These are phyloP conservation scores for Micromonas pusilla DNA, from an alignment of 139 green algal species.

Conservation along the genomic window DNA sequence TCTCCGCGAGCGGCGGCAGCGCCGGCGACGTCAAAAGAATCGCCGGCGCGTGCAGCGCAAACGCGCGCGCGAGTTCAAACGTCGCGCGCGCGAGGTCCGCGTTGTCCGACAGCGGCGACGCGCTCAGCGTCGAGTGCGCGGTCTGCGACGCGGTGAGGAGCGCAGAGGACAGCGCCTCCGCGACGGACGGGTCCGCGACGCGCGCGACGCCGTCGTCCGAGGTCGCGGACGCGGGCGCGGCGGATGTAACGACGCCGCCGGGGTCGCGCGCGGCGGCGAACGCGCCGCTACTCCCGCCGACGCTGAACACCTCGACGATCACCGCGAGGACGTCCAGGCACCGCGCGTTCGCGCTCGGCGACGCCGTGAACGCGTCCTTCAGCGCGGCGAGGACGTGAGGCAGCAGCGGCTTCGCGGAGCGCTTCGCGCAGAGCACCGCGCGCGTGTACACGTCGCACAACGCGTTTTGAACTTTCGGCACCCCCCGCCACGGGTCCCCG, in stretches of 20 bases:
- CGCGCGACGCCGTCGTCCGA: not conserved
- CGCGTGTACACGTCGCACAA: conserved; percentile 43
- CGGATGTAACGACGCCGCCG: too few relatives aligned
- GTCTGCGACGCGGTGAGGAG: not conserved
- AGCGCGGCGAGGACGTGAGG: conserved; percentile 5
- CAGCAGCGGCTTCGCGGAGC: not conserved
- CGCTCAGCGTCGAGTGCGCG: not conserved
- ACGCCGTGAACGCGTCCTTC: not conserved
- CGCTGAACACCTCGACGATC: not conserved
- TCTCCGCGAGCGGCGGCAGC: not conserved
- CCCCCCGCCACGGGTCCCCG: conserved; percentile 2
- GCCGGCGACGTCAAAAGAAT: not conserved
- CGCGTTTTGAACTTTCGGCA: conserved; percentile 28
- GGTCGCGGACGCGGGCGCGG: too few relatives aligned
- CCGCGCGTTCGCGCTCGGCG: not conserved
- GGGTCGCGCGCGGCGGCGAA: too few relatives aligned
- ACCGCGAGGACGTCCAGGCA: conserved; percentile 19
- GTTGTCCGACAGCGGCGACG: not conserved
- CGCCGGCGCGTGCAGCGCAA: not conserved
- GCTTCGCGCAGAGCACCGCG: not conserved
- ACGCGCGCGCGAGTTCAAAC: not conserved
- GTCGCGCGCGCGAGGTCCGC: not conserved
- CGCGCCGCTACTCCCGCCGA: not conserved
- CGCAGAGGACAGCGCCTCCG: not conserved
- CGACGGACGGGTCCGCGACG: not conserved